Conservation (phyloP, 2,329 filamentous ascomycete species). For the Scedosporium dehoogii region DNA sequence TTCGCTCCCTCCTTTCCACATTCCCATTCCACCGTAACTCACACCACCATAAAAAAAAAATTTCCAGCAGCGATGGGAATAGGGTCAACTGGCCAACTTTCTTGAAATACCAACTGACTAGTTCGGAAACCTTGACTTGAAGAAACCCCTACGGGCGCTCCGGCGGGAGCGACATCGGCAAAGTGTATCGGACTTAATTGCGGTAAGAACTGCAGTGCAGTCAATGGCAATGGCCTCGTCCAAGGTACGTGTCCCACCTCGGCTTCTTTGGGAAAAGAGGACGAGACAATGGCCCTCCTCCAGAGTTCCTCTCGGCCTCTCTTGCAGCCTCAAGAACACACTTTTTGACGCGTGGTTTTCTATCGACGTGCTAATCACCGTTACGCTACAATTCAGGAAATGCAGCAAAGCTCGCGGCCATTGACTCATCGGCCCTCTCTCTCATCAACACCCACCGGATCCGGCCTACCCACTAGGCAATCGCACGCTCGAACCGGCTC, state of each 20-base stretch:
- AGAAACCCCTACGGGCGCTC: neutral
- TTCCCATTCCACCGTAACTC: conserved; percentile 10
- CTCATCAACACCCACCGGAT: conserved; percentile 33
- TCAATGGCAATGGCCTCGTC: conserved; percentile 49
- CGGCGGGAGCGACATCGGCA: conserved; percentile 2
- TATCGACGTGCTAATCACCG: neutral
- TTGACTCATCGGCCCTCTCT: conserved; percentile 46
- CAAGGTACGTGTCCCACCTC: conserved; percentile 36
- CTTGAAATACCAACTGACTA: neutral
- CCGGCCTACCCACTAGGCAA: conserved; percentile 43
- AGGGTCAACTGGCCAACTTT: neutral
- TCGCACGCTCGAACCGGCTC: conserved; percentile 60
- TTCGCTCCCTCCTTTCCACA: conserved; percentile 22
- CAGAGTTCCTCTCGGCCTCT: neutral
- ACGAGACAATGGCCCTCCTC: neutral
- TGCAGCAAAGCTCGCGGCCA: conserved; percentile 47
- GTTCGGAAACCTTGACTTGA: neutral
- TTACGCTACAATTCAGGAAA: conserved; percentile 30
- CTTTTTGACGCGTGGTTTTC: neutral
- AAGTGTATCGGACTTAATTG: neutral
- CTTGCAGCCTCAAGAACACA: neutral
- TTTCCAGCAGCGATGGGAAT: neutral
- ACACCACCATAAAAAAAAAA: conserved; percentile 2
- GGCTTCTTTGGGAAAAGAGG: neutral
- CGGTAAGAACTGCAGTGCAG: conserved; percentile 3